phyloP scores from a whole-genome alignment of 306 rosid genomes.

The Castanospermum australe region DNA sequence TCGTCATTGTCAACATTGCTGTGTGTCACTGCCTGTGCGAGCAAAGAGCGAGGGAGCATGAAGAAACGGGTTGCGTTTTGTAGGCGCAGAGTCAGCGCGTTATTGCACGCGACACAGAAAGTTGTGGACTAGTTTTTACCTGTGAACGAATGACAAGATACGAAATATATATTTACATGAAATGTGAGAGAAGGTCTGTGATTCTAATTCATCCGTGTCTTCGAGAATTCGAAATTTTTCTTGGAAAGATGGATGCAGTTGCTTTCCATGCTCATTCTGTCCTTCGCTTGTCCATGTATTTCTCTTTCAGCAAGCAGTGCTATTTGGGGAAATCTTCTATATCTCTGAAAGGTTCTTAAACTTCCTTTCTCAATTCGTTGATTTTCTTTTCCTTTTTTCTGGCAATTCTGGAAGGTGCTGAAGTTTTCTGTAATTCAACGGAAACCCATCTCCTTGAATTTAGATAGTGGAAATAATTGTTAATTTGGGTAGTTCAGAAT shows the following conservation, averaged over 20 bases:
- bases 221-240: conserved; percentile 12
- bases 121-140: conserved; percentile 33
- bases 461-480: neutral
- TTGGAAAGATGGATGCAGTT: conserved; percentile 38
- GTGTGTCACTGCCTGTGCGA: conserved; percentile 24
- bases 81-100: conserved; percentile 28
- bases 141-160: neutral
- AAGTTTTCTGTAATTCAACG: neutral
- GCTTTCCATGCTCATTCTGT: conserved; percentile 25
- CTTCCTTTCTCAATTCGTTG: neutral
- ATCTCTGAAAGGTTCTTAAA: conserved; percentile 38
- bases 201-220: neutral
- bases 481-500: neutral
- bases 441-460: neutral
- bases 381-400: neutral
- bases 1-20: conserved; percentile 38
- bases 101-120: neutral
- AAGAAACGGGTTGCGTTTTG: neutral
- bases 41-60: neutral
- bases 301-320: conserved; percentile 29
- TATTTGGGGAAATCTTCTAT: conserved; percentile 37
- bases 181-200: conserved; percentile 1
- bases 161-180: neutral
- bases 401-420: neutral
- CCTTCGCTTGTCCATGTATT: conserved; percentile 34